Conservation (phyloP, 345 rosid genomes). For the Euphorbia peplus region DNA sequence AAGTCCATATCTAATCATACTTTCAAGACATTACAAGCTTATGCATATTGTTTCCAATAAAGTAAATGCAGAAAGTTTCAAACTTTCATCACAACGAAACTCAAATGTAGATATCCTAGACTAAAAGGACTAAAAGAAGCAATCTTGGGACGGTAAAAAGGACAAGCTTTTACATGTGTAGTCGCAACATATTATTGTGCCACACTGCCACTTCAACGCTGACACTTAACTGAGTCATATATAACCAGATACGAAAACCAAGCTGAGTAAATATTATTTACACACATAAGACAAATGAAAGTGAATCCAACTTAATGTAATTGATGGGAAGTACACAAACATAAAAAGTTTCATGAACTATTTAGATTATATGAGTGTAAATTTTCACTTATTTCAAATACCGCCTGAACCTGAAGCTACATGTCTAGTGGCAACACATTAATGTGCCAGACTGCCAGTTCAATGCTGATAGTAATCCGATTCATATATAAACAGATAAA, state of each 20-base stretch:
- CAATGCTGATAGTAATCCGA: no score
- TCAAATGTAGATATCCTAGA: no score
- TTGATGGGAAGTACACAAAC: conserved; percentile 2
- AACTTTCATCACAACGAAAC: no score
- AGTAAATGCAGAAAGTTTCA: no score
- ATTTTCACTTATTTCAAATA: background rate
- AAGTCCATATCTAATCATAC: no score
- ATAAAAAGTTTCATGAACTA: background rate
- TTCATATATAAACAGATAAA: no score
- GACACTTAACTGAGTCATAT: no score
- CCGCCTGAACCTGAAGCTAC: conserved; percentile 30
- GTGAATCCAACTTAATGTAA: conserved; percentile 10
- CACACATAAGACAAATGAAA: conserved; percentile 10
- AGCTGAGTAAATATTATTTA: conserved; percentile 6
- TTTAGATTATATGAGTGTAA: conserved; percentile 8
- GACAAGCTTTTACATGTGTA: background rate
- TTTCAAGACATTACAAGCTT: no score
- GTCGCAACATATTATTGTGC: background rate
- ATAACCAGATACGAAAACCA: no score
- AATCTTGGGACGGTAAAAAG: background rate
- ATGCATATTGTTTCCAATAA: no score
- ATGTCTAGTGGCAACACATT: background rate
- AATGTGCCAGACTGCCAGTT: no score
- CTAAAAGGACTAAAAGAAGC: background rate
- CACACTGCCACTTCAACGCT: no score